A percentile compares a stretch with the other conserved stretches of the same genome.
Conservation (phyloP, 257 asterid species). For the Solanum chiquidenum region DNA sequence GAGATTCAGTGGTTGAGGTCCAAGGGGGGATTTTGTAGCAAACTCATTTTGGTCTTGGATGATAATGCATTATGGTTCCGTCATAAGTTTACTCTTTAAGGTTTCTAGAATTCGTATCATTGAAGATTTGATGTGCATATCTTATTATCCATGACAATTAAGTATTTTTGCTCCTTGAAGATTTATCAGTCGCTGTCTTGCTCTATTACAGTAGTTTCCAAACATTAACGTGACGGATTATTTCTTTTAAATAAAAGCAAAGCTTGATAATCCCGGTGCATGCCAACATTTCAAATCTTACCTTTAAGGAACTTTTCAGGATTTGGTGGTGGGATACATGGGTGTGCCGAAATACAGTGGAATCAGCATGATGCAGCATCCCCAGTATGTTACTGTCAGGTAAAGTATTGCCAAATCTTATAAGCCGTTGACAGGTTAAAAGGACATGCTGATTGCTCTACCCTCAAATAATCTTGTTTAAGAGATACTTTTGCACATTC, state of each 20-base stretch:
- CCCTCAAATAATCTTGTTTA: not conserved
- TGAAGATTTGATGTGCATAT: not conserved
- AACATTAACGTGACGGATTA: not conserved
- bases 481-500: not conserved
- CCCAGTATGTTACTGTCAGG: conserved; percentile 94
- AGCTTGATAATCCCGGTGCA: not conserved
- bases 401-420: conserved; percentile 14
- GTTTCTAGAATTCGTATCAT: not conserved
- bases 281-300: not conserved
- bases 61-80: not conserved
- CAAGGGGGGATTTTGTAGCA: not conserved
- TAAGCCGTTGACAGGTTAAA: not conserved
- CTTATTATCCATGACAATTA: not conserved
- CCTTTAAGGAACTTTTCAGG: conserved; percentile 42
- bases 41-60: not conserved
- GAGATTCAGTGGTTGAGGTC: not conserved
- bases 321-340: conserved; percentile 98
- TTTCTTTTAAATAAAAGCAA: not conserved
- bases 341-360: conserved; percentile 92
- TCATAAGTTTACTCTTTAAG: not conserved
- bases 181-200: not conserved
- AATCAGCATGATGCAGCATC: conserved; percentile 86
- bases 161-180: not conserved
- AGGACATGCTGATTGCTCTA: not conserved
- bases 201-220: not conserved